A percentile compares a stretch with the other conserved stretches of the same genome.
Evolutionary conservation across 495 filamentous ascomycete genomes (phyloP).

Genomic region (Pyronema omphalodes): DNA sequence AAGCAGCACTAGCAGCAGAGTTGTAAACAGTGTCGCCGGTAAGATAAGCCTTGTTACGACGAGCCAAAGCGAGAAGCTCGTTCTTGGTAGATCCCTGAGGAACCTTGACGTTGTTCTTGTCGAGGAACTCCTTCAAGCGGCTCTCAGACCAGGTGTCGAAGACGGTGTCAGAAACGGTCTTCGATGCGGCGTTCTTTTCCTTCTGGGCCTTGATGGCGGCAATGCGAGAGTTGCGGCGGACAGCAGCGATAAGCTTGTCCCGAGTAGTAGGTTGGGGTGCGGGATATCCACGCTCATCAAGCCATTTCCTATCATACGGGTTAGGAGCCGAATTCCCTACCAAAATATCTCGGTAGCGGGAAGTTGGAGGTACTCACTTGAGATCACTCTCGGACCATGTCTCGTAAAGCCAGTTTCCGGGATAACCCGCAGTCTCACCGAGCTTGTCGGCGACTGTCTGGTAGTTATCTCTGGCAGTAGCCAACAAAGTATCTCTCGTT

Average conservation of each 20-base stretch:
- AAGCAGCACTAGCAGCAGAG: conserved; percentile 18
- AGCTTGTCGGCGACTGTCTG: conserved; percentile 64
- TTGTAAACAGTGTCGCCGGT: conserved; percentile 48
- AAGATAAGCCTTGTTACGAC: conserved; percentile 66
- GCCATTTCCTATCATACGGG: conserved; percentile 39
- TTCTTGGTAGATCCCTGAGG: conserved; percentile 82
- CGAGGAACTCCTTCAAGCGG: conserved; percentile 57
- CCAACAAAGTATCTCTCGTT: conserved; percentile 63
- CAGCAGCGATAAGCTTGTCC: conserved; percentile 69
- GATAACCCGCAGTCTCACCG: conserved; percentile 64
- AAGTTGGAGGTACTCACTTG: conserved; percentile 32
- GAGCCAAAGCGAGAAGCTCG: conserved; percentile 75
- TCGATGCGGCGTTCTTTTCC: conserved; percentile 47
- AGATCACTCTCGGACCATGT: conserved; percentile 65
- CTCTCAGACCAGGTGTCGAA: conserved; percentile 81
- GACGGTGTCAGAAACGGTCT: conserved; percentile 58
- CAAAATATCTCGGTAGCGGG: conserved; percentile 20
- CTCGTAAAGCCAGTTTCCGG: conserved; percentile 89
- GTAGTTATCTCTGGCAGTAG: conserved; percentile 62
- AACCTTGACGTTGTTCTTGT: conserved; percentile 58
- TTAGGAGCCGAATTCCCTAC: background rate
- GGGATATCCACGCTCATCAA: conserved; percentile 78
- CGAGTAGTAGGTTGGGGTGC: conserved; percentile 69
- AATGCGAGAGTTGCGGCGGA: conserved; percentile 78
- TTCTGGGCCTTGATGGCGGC: conserved; percentile 49